Base-by-base conservation (phyloP, 2,329 filamentous ascomycete genomes). In the Calonectria multiphialidica region DNA sequence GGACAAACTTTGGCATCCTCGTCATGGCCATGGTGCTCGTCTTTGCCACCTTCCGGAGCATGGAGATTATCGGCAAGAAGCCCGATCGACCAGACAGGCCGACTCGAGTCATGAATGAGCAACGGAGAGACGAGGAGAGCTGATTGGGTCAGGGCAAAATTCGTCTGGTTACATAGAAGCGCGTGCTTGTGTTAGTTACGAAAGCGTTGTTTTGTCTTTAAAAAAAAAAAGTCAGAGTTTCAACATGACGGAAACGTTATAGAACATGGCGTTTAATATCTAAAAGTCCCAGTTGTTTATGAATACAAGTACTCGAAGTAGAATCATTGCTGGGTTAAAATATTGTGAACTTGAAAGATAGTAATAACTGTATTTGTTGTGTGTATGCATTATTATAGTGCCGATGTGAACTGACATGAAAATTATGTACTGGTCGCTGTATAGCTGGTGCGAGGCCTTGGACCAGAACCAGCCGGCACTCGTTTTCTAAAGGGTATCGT, bases 1-100 rank as follows among this genome's bases (percentile, higher is more conserved):
- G 88, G 87, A 86, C 88, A 76, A 88, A 89, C 76, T 88, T 89
- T 75, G 87, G 81, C 2, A 82, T 90, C 13, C 86, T 85, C 0
- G 57, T 88, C 2, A 74, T 81, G 21, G 86, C 87, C 0, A 76
- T 89, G 28, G 53, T 77, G 1, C 80, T 90, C 9, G 87, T 90
- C 0, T 75, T 85, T 10, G 75, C 87, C 2, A 85, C 86, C 0
- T 90, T 91, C 72, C 84, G 88, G 12, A 86, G 87, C 9, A 86
- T 88, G 40, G 89, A 89, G 5, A 86, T 90, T 57, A 84, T 90
- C 7, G 89, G 89, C 13, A 87, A 84, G 79, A 78, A 77, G 12
- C 74, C 74, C 9, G 63, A 72, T 35, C 73, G 47, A 13, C 74
- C 75, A 7, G 72, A 72, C 28, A 53, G 72, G 25, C 42, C 76